Base-by-base conservation (phyloP, 2,329 filamentous ascomycete species). In the Diaporthe sp. region DNA sequence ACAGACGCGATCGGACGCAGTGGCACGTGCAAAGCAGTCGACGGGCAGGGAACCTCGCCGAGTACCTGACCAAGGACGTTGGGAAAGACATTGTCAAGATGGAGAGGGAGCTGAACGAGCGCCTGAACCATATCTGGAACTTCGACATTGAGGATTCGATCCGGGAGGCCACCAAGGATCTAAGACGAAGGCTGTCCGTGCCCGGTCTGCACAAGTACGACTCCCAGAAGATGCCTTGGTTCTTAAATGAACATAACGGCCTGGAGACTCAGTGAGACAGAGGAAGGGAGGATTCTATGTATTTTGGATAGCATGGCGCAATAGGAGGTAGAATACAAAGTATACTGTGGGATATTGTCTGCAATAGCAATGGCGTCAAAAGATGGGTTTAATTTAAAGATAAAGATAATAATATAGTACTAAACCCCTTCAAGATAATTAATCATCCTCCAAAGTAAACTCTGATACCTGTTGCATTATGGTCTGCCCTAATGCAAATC, bases 11-110 rank as follows among this genome's bases (percentile, higher is more conserved):
- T 13, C 81, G 89, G 12, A 86, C 84, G 12, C 87, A 89, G 75
- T 85, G 85, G 79, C 80, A 90, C 0, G 88, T 90, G 0, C 81
- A 84, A 7, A 90, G 85, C 68, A 91, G 89, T 74, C 84, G 84
- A 57, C 82, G 88, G 22, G 84, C 84, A 25, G 87, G 79, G 0
- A 80, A 83, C 73, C 74, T 88, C 17, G 88, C 89, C 79, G 83
- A 89, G 77, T 86, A 86, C 82, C 79, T 86, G 67, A 80, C 86
- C 55, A 82, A 86, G 68, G 78, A 80, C 7, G 75, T 84, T 17
- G 84, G 82, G 0, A 80, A 78, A 39, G 84, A 86, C 19, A 80
- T 83, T 53, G 80, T 81, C n/a, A 82, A 79, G 42, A 80, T 84
- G 78, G 81, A 78, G 71, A 79, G 62, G 3, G 80, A 83, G 67